Base-by-base conservation (phyloP, 1,139 yeast genomes). In the Geotrichum klebahnii region DNA sequence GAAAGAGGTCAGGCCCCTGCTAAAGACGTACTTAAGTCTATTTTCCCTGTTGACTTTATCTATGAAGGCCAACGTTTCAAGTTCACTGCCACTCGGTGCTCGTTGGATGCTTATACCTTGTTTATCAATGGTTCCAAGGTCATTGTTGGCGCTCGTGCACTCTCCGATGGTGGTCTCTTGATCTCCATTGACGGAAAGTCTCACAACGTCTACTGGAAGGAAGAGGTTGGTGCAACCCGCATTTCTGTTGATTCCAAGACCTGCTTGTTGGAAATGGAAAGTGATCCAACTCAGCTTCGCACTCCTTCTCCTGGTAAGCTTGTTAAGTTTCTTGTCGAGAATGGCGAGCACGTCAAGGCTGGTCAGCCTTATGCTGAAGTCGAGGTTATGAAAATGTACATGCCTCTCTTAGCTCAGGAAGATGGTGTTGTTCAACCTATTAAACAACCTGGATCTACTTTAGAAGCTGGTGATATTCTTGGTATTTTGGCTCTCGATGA, bases 291-390 rank as follows among this genome's bases (percentile, higher is more conserved):
- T 43, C 98, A 94, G 73, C 77, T 94, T 66, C 83, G 97, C 73
- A 88, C 98, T 44, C 98, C 98, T 43, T 90, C 97, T 41, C 99
- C 98, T 50, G 99, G 99, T 76, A 92, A 94, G 72, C 79, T 92
- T 61, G 95, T 90, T 54, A 88, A 88, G 67, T 94, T 81, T 69
- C 76, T 92, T 62, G 95, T 92, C 55, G 97, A 92, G 65, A 85
- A 85, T 61, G 98, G 98, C 59, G 98, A 92, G 59, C 97, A 90
- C 63, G 80, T 92, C 61, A 73, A 72, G 55, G 82, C 95, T 54
- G 98, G 98, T 54, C 96, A 92, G 72, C 82, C 97, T 41, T 94
- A 81, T 64, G 98, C 98, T 42, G 98, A 92, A 73, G 96, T 92
- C 53, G 99, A 92, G 74, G 98, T 92, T 59, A 92, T 92, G 99